phyloP scores from a whole-genome alignment of 345 rosid genomes.

The Ceriops zippeliana region DNA sequence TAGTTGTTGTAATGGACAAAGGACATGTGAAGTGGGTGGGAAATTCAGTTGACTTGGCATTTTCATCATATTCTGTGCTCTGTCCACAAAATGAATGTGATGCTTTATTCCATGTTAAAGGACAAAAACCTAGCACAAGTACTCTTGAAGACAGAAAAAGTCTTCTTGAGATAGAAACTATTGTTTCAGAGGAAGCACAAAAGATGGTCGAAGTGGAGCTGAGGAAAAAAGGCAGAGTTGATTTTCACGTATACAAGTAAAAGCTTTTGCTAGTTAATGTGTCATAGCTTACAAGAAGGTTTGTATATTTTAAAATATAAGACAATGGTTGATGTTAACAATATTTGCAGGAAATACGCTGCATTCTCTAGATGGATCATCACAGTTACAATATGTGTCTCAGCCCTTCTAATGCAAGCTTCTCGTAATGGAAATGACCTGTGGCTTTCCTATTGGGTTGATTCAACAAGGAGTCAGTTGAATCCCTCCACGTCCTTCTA shows the following conservation, averaged over 20 bases:
- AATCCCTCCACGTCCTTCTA: slow-evolving; percentile 31
- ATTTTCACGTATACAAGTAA: slow-evolving; percentile 76
- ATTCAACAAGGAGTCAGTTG: slow-evolving; percentile 46
- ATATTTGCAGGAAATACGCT: slow-evolving; percentile 65
- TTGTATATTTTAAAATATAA: not conserved
- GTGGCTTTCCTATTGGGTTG: slow-evolving; percentile 95
- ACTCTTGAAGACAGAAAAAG: slow-evolving; percentile 27
- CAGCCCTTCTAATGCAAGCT: slow-evolving; percentile 91
- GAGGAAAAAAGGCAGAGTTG: slow-evolving; percentile 84
- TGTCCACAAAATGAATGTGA: slow-evolving; percentile 49
- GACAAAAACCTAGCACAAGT: slow-evolving; percentile 18
- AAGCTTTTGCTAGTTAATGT: slow-evolving; percentile 5
- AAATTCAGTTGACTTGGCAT: slow-evolving; percentile 51
- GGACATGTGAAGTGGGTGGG: slow-evolving; percentile 78
- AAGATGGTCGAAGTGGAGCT: slow-evolving; percentile 58
- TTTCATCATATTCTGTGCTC: slow-evolving; percentile 42
- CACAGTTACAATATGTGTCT: slow-evolving; percentile 52
- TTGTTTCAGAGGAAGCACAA: slow-evolving; percentile 38
- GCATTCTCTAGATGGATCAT: slow-evolving; percentile 72
- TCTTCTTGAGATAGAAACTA: slow-evolving; percentile 24
- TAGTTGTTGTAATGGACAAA: slow-evolving; percentile 73
- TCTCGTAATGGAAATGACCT: slow-evolving; percentile 90
- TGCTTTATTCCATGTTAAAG: slow-evolving; percentile 26
- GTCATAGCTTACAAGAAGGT: slow-evolving; percentile 2
- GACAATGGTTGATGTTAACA: not conserved